Conservation (phyloP, 805 yeast species). For the Myxozyma udenii region DNA sequence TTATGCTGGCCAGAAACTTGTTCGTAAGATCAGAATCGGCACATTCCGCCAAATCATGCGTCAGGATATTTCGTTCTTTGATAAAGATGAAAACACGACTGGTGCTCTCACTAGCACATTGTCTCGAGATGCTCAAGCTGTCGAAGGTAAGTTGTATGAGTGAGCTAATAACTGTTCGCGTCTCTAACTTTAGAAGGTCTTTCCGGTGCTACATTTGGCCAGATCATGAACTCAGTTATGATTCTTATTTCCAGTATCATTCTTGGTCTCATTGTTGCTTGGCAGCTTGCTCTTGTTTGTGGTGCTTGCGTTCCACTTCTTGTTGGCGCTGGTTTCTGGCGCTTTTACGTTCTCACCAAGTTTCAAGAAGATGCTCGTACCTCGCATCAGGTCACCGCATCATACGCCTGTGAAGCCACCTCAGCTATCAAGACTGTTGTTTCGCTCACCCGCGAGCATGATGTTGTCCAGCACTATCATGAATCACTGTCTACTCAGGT, state of each 20-base stretch:
- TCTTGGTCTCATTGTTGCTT: slow-evolving; percentile 42
- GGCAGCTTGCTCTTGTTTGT: slow-evolving; percentile 46
- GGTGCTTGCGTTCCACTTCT: slow-evolving; percentile 39
- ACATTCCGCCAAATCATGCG: slow-evolving; percentile 32
- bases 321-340: slow-evolving; percentile 43
- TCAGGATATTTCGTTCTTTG: slow-evolving; percentile 36
- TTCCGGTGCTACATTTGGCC: slow-evolving; percentile 37
- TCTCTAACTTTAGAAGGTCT: slow-evolving; percentile 7
- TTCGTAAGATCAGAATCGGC: slow-evolving; percentile 31
- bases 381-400: slow-evolving; percentile 16
- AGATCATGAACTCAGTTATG: slow-evolving; percentile 36
- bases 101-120: slow-evolving; percentile 34
- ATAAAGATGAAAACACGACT: slow-evolving; percentile 32
- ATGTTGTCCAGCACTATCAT: slow-evolving; percentile 38
- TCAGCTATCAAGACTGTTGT: slow-evolving; percentile 41
- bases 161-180: not conserved
- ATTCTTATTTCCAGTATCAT: slow-evolving; percentile 42
- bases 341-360: slow-evolving; percentile 38
- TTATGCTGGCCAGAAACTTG: slow-evolving; percentile 26
- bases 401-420: slow-evolving; percentile 37
- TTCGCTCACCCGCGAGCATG: slow-evolving; percentile 43
- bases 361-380: slow-evolving; percentile 33
- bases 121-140: slow-evolving; percentile 35
- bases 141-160: slow-evolving; percentile 20
- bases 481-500: slow-evolving; percentile 17